A percentile compares a stretch with the other conserved stretches of the same genome.
phyloP scores from a whole-genome alignment of 2,329 filamentous ascomycete genomes.

The Verticillium alfalfae region DNA sequence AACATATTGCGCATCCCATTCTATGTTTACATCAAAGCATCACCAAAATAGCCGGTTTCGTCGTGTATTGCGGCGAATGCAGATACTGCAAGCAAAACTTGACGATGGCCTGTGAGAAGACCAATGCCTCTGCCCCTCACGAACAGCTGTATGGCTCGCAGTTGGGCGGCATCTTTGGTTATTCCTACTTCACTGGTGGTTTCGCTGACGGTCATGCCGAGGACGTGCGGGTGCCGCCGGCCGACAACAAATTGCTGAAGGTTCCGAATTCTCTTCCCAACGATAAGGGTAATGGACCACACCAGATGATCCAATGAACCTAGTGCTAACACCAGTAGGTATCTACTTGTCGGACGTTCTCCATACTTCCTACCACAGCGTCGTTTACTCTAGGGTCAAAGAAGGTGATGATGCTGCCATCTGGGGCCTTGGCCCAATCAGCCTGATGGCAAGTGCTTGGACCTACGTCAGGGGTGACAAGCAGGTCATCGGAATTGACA shows the following conservation, averaged over 20 bases:
- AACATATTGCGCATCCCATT: no score
- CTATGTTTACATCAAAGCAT: background rate
- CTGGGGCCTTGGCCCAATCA: conserved; percentile 81
- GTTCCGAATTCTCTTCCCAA: conserved; percentile 76
- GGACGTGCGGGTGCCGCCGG: conserved; percentile 76
- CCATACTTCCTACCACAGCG: conserved; percentile 72
- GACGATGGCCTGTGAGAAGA: conserved; percentile 76
- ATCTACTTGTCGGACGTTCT: conserved; percentile 80
- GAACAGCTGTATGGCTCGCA: conserved; percentile 74
- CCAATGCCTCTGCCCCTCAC: conserved; percentile 66
- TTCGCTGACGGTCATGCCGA: conserved; percentile 87
- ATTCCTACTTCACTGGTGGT: conserved; percentile 75
- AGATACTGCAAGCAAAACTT: conserved; percentile 75
- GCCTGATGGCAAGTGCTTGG: conserved; percentile 77
- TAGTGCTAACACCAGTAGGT: conserved; percentile 17
- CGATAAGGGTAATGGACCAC: conserved; percentile 52
- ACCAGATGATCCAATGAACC: no score
- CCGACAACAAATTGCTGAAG: conserved; percentile 73
- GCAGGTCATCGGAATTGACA: conserved; percentile 75
- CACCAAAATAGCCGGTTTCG: conserved; percentile 59
- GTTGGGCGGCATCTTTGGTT: conserved; percentile 70
- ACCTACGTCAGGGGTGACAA: conserved; percentile 65
- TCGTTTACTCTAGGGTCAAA: conserved; percentile 79
- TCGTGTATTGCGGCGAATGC: conserved; percentile 71
- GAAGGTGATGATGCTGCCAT: conserved; percentile 72